These are phyloP conservation scores for Shiraia sp. DNA, from an alignment of 2,329 filamentous ascomycete genomes.

Conservation along the genomic window DNA sequence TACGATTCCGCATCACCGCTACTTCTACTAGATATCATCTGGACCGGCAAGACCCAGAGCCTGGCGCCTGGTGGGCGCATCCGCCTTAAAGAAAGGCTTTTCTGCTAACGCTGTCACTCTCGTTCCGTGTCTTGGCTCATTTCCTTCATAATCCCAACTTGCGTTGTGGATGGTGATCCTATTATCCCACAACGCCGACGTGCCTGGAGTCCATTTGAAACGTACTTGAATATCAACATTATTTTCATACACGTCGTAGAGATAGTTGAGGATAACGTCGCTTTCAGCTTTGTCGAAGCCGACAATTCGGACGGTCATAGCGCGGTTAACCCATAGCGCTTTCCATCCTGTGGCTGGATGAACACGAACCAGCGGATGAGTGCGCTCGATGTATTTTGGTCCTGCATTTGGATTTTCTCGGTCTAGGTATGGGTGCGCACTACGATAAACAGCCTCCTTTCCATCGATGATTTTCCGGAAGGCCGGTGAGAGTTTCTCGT, in stretches of 20 bases:
- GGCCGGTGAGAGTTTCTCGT: constrained; percentile 71
- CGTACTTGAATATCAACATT: constrained; percentile 73
- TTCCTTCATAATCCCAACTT: constrained; percentile 72
- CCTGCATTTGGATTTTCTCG: constrained; percentile 63
- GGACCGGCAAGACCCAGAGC: constrained; percentile 66
- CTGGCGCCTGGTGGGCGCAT: constrained; percentile 68
- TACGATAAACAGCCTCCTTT: constrained; percentile 65
- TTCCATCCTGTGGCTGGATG: constrained; percentile 78
- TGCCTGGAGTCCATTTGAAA: constrained; percentile 70
- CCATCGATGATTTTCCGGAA: constrained; percentile 75
- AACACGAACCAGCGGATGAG: constrained; percentile 69
- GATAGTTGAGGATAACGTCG: constrained; percentile 67
- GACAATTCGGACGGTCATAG: constrained; percentile 70
- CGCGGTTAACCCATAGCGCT: constrained; percentile 70
- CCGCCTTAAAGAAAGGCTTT: constrained; percentile 68
- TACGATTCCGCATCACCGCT: not conserved
- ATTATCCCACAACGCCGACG: constrained; percentile 74
- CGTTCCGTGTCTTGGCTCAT: constrained; percentile 70
- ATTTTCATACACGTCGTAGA: constrained; percentile 70
- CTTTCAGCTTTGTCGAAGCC: constrained; percentile 71
- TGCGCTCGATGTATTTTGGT: constrained; percentile 67
- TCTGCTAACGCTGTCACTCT: constrained; percentile 72
- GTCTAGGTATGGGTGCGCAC: constrained; percentile 69
- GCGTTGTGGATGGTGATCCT: constrained; percentile 75
- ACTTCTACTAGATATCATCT: constrained; percentile 53